Base-by-base conservation (phyloP, 2,329 filamentous ascomycete species). In the Phaeosphaeriaceae sp. region DNA sequence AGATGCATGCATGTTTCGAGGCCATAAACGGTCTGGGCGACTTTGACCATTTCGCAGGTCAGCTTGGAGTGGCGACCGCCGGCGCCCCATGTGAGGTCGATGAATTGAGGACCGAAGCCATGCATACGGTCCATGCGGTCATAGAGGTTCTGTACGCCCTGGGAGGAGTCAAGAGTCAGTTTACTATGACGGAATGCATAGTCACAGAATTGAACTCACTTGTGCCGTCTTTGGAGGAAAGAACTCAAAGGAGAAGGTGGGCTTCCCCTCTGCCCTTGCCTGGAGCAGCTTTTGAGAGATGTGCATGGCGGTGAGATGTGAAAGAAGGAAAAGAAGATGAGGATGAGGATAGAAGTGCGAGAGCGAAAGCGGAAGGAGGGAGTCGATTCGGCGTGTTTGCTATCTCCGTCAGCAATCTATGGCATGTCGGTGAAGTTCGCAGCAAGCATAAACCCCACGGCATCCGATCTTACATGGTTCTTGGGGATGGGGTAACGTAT, bases 71-170 rank as follows among this genome's bases (percentile, higher is more conserved):
- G 85, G 60, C 89, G 87, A 39, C 94, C 94, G 62, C 94, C 94
- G 43, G 94, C 94, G 57, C 95, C 95, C 94, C 94, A 99, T 56
- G 94, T 99, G 68, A 99, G 89, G 76, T 99, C 94, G 73, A 99
- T 92, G 79, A 99, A 99, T 68, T 92, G 88, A 57, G 93, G 94
- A 1, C 92, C 94, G 57, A 95, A 85, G 67, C 88, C 85, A 76
- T 96, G 92, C 94, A 99, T 99, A 77, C 92, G 92, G 77, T 99
- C 94, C 90, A 99, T 97, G 71, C 94, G 90, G 66, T 99, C 94
- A 81, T 99, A 99, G 50, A 99, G 87, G 75, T 99, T 99, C 79
- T 99, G 94, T 11, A 99, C 93, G 82, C 94, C 94, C 78, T 71
- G 50, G 16, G 28, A 16, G 21, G 16, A 26, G 23, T 26, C n/a